Evolutionary conservation across 352 stramenopile genomes (phyloP).

Genomic region (Phytopythium helicoides): DNA sequence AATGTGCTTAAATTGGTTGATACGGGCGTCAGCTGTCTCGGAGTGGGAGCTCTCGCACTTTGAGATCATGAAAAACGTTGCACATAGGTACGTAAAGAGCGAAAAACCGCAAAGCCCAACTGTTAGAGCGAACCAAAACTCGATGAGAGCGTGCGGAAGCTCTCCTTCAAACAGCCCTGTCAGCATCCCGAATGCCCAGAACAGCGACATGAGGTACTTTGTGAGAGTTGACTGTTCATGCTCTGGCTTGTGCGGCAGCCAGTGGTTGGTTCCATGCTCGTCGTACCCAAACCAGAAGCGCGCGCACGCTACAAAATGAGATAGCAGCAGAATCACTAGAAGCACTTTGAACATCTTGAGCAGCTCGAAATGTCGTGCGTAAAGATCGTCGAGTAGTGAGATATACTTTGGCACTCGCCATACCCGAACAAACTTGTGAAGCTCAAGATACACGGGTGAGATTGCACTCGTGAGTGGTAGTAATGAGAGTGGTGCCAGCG

Average conservation of each 20-base stretch:
- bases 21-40: slow-evolving; percentile 49
- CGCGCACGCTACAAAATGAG: slow-evolving; percentile 57
- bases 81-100: slow-evolving; percentile 67
- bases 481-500: slow-evolving; percentile 43
- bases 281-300: slow-evolving; percentile 59
- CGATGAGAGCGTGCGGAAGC: slow-evolving; percentile 35
- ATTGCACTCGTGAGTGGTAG: slow-evolving; percentile 12
- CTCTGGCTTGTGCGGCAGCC: slow-evolving; percentile 31
- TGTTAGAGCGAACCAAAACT: slow-evolving; percentile 66
- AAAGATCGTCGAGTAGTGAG: slow-evolving; percentile 49
- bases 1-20: slow-evolving; percentile 75
- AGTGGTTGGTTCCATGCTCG: slow-evolving; percentile 39
- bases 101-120: slow-evolving; percentile 64
- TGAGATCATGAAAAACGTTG: slow-evolving; percentile 77
- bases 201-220: slow-evolving; percentile 59
- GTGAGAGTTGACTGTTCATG: slow-evolving; percentile 16
- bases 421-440: slow-evolving; percentile 56
- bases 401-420: slow-evolving; percentile 58
- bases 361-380: slow-evolving; percentile 49
- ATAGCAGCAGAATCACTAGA: slow-evolving; percentile 40
- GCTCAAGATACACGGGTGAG: slow-evolving; percentile 45
- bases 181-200: slow-evolving; percentile 61
- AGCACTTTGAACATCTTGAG: slow-evolving; percentile 73
- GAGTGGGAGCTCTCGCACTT: slow-evolving; percentile 63
- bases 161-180: slow-evolving; percentile 68